Percentiles rank a stretch among this genome's conserved stretches.
phyloP scores from a whole-genome alignment of 768 basidiomycete genomes.

The Tylopilus cervinicoccineus region DNA sequence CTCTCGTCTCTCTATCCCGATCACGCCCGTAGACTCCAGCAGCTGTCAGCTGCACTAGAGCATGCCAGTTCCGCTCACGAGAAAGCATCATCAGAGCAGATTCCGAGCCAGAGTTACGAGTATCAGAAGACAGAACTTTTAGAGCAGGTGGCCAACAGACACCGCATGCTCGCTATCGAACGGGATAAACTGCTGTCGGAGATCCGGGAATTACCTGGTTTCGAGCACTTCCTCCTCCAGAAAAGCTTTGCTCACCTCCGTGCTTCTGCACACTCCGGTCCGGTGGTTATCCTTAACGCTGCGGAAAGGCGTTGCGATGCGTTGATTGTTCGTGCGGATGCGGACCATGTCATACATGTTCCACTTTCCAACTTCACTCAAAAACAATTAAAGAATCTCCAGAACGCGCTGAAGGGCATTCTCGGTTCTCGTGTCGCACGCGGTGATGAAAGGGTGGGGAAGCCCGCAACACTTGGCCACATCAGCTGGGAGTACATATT shows the following conservation, averaged over 20 bases:
- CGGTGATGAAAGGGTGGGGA: not conserved
- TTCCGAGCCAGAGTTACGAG: not conserved
- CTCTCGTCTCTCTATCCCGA: not conserved
- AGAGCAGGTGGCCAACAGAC: not conserved
- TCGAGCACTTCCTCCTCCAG: slow-evolving; percentile 6
- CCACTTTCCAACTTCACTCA: slow-evolving; percentile 4
- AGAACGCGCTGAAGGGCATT: not conserved
- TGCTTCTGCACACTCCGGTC: not conserved
- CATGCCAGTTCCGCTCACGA: not conserved
- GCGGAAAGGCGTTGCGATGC: no score
- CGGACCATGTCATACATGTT: not conserved
- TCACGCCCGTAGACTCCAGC: not conserved
- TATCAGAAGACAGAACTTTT: not conserved
- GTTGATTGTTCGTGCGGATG: slow-evolving; percentile 2
- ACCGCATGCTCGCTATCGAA: slow-evolving; percentile 2
- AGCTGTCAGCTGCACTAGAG: not conserved
- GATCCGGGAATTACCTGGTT: slow-evolving; percentile 1
- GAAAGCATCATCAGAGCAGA: not conserved
- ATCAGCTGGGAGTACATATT: not conserved
- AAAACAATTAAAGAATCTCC: not conserved
- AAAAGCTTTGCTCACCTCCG: slow-evolving; percentile 1
- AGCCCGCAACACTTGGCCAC: not conserved
- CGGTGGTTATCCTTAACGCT: no score
- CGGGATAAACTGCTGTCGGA: not conserved
- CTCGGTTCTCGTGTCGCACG: not conserved